A percentile compares a stretch with the other conserved stretches of the same genome.
Evolutionary conservation across 2,329 filamentous ascomycete genomes (phyloP).

Genomic region (Penicillium decumbens): DNA sequence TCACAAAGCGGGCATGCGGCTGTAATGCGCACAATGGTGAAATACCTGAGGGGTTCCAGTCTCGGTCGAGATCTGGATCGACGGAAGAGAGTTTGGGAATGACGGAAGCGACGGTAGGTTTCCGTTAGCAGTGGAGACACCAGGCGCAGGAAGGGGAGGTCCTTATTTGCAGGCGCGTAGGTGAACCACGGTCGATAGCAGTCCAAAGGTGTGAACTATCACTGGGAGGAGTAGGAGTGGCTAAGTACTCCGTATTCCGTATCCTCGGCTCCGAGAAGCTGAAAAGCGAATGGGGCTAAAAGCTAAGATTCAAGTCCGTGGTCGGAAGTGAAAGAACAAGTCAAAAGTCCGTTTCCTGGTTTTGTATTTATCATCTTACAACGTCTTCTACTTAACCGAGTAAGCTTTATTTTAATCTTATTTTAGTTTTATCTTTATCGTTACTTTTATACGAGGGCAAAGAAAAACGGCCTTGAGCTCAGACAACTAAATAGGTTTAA

Average conservation of each 20-base stretch:
- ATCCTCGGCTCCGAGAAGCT: too few species aligned
- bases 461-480: too few species aligned
- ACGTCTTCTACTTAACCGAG: too few species aligned
- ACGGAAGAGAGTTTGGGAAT: constrained; percentile 17
- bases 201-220: constrained; percentile 1
- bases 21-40: not conserved
- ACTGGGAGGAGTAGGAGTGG: not conserved
- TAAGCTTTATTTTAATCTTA: too few species aligned
- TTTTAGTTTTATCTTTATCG: too few species aligned
- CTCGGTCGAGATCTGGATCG: constrained; percentile 24
- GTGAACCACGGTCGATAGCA: constrained; percentile 2
- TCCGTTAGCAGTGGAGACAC: not conserved
- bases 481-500: too few species aligned
- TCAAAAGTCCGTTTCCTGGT: too few species aligned
- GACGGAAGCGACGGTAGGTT: constrained; percentile 10
- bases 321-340: too few species aligned
- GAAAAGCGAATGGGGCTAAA: not conserved
- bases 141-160: not conserved
- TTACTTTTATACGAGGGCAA: too few species aligned
- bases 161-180: not conserved
- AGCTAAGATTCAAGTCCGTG: too few species aligned
- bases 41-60: constrained; percentile 2
- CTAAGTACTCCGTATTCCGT: too few species aligned
- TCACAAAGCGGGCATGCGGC: not conserved
- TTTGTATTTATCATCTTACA: too few species aligned